phyloP scores from a whole-genome alignment of 2,329 filamentous ascomycete genomes.

The Microdochium paspali region DNA sequence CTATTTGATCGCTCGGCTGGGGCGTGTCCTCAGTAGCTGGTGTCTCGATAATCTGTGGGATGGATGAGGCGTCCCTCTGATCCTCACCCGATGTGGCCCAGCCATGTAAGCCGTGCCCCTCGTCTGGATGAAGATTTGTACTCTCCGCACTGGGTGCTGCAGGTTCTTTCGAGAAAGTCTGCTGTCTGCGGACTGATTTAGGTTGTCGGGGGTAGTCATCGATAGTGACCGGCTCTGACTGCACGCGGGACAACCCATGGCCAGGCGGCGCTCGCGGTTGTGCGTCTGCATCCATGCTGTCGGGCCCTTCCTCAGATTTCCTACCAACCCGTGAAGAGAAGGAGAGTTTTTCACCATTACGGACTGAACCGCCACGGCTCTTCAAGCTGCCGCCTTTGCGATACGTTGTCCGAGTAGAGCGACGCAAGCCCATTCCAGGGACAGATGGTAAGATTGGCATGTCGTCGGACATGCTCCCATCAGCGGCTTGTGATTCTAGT shows the following conservation, averaged over 20 bases:
- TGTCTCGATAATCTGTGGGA: constrained; percentile 59
- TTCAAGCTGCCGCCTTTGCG: constrained; percentile 77
- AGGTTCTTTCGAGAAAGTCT: constrained; percentile 38
- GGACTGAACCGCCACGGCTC: constrained; percentile 75
- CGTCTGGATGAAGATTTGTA: constrained; percentile 37
- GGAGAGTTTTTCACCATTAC: constrained; percentile 64
- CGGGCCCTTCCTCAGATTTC: constrained; percentile 48
- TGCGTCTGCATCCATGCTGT: constrained; percentile 22
- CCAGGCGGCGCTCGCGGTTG: constrained; percentile 36
- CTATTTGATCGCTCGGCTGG: constrained; percentile 10
- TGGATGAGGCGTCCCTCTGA: constrained; percentile 13
- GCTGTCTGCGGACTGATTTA: constrained; percentile 34
- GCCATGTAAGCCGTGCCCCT: neutral
- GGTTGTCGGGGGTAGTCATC: constrained; percentile 57
- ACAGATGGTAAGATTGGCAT: constrained; percentile 77
- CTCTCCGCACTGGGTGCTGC: constrained; percentile 30
- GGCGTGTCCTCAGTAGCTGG: constrained; percentile 35
- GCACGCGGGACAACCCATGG: constrained; percentile 49
- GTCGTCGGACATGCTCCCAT: constrained; percentile 49
- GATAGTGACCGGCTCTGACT: constrained; percentile 56
- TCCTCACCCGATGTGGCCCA: neutral
- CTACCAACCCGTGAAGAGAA: constrained; percentile 65
- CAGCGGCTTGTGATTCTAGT: constrained; percentile 40
- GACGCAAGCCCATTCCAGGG: constrained; percentile 69
- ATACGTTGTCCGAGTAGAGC: constrained; percentile 89